phyloP scores from a whole-genome alignment of 768 basidiomycete species.

The Tricholoma furcatifolium region DNA sequence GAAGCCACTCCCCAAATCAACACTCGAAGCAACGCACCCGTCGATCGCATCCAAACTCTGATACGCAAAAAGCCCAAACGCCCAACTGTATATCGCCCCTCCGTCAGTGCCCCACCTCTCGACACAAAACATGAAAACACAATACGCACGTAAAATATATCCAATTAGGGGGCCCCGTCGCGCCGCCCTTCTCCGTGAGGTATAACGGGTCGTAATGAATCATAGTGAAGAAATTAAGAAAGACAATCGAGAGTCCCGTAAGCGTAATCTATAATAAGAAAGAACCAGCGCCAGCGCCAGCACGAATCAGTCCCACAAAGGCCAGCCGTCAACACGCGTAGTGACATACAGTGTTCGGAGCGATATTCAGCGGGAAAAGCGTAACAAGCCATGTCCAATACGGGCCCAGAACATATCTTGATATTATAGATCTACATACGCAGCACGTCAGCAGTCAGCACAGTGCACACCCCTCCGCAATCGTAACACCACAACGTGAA shows the following conservation, averaged over 20 bases:
- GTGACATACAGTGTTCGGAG: conserved; percentile 83
- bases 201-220: conserved; percentile 82
- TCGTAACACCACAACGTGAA: background rate
- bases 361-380: conserved; percentile 80
- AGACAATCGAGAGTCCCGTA: conserved; percentile 76
- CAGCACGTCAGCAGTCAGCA: background rate
- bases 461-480: too few species aligned
- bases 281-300: background rate
- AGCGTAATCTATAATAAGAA: conserved; percentile 73
- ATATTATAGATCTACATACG: conserved; percentile 63
- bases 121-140: background rate
- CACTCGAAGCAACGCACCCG: conserved; percentile 46
- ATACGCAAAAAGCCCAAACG: conserved; percentile 84
- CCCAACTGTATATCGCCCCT: conserved; percentile 60
- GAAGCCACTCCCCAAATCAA: conserved; percentile 6
- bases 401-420: conserved; percentile 73
- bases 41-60: conserved; percentile 90
- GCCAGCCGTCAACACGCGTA: conserved; percentile 29
- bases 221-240: conserved; percentile 82
- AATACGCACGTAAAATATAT: conserved; percentile 80
- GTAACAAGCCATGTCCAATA: conserved; percentile 94
- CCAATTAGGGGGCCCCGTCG: conserved; percentile 72
- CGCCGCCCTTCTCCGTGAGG: conserved; percentile 64
- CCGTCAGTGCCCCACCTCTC: background rate
- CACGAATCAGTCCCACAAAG: background rate